Base-by-base conservation (phyloP, 2,329 filamentous ascomycete genomes). In the Aureobasidium pullulans region DNA sequence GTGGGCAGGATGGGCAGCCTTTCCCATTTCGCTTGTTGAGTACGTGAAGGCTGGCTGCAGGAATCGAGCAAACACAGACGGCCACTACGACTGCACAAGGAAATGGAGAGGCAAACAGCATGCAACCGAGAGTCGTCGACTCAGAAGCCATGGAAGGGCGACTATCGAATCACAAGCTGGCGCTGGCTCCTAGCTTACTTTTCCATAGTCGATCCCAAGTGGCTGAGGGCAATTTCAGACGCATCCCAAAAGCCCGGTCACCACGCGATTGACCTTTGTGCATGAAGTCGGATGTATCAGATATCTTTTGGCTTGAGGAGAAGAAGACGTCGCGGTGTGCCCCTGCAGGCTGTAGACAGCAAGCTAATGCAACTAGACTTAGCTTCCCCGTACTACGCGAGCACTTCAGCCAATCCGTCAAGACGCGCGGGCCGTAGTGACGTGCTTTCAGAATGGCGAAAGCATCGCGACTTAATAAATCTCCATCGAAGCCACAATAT, bases 311-410 rank as follows among this genome's bases (percentile, higher is more conserved):
- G 54, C 54, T 31, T 40, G 54, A 40, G 42, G 43, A 48, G 43
- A 46, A 42, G 11, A 46, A 32, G 39, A 34, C 50, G 50, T 54
- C 34, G 50, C 39, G 19, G 52, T 37, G 4, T 36, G 40, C 52
- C 52, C 52, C 54, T 57, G 54, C 54, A 57, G 42, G 32, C 37
- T 47, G 42, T 37, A 39, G 43, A 57, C 42, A 40, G 19, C 15
- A 37, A 29, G 32, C 54, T 57, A 57, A 57, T 57, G 54, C 54
- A 48, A 5, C 54, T 57, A 47, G 54, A 23, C 23, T 32, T 57
- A 57, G 54, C 54, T 57, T 57, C 54, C 54, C 54, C 54, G 54
- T 57, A 31, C 34, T 57, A 57, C 54, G 53, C 43, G 44, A 48
- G 7, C 23, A 13, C 34, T 16, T 46, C 32, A 32, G 42, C 43